Percentiles rank a stretch among this genome's conserved stretches.
These are phyloP conservation scores for Cryptococcus sp. DNA, from an alignment of 1,284 basidiomycete species.

Conservation along the genomic window DNA sequence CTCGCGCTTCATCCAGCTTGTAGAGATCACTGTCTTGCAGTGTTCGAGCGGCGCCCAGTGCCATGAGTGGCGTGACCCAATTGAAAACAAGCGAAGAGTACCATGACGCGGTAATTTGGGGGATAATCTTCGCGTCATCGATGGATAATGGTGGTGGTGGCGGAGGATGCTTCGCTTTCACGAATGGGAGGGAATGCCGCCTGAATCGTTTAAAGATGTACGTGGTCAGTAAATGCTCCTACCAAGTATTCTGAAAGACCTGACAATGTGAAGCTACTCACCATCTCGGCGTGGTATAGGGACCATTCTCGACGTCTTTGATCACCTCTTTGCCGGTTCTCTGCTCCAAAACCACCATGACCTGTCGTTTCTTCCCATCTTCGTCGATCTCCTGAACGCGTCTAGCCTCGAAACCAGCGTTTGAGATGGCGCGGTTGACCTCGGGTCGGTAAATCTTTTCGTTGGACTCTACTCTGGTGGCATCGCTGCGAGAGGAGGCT, in stretches of 20 bases:
- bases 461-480: too few relatives aligned
- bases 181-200: conserved; percentile 51
- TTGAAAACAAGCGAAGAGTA: conserved; percentile 62
- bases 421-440: too few relatives aligned
- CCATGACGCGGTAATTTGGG: conserved; percentile 59
- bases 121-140: conserved; percentile 60
- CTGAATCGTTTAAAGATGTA: conserved; percentile 17
- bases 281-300: conserved; percentile 48
- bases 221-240: conserved; percentile 8
- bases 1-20: conserved; percentile 63
- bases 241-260: not conserved
- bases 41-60: conserved; percentile 63
- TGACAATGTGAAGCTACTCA: conserved; percentile 21
- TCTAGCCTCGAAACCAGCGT: conserved; percentile 21
- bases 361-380: conserved; percentile 36
- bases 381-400: conserved; percentile 31
- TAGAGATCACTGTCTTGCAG: conserved; percentile 83
- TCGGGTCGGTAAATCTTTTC: too few relatives aligned
- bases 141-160: conserved; percentile 60
- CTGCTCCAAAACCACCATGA: conserved; percentile 45
- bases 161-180: conserved; percentile 50
- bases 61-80: conserved; percentile 76
- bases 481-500: too few relatives aligned
- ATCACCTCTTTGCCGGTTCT: conserved; percentile 41
- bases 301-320: conserved; percentile 42